Evolutionary conservation across 2,329 filamentous ascomycete species (phyloP).

Genomic region (Cladophialophora chaetospira): DNA sequence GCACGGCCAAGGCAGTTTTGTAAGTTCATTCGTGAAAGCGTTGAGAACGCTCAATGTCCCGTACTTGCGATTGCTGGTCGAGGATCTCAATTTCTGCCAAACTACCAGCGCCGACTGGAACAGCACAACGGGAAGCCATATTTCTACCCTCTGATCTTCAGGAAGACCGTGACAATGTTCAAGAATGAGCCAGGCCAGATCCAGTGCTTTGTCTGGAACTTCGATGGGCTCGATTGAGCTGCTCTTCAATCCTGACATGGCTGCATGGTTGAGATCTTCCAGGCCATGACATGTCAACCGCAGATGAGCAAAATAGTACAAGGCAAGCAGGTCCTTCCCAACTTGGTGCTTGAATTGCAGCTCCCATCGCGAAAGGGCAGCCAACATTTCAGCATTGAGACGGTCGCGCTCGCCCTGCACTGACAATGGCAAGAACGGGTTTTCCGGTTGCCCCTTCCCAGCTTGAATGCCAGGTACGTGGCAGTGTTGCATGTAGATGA

Average conservation of each 20-base stretch:
- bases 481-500: not conserved
- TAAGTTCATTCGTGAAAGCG: not conserved
- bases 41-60: not conserved
- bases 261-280: not conserved
- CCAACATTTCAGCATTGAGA: not conserved
- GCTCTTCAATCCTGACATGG: not conserved
- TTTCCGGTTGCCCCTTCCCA: not conserved
- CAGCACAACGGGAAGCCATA: conserved; percentile 14
- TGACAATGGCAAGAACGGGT: conserved; percentile 10
- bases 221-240: too few relatives aligned
- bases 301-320: conserved; percentile 14
- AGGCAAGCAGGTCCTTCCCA: conserved; percentile 6
- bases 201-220: conserved; percentile 11
- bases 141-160: not conserved
- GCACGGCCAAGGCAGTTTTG: not conserved
- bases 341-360: conserved; percentile 7
- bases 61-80: not conserved
- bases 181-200: conserved; percentile 13
- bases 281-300: not conserved
- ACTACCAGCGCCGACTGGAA: conserved; percentile 9
- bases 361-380: conserved; percentile 11
- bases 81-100: conserved; percentile 4
- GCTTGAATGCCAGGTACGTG: not conserved
- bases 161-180: not conserved
- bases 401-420: not conserved